Evolutionary conservation across 441 rosid species (phyloP).

Genomic region (Gossypium laxum): DNA sequence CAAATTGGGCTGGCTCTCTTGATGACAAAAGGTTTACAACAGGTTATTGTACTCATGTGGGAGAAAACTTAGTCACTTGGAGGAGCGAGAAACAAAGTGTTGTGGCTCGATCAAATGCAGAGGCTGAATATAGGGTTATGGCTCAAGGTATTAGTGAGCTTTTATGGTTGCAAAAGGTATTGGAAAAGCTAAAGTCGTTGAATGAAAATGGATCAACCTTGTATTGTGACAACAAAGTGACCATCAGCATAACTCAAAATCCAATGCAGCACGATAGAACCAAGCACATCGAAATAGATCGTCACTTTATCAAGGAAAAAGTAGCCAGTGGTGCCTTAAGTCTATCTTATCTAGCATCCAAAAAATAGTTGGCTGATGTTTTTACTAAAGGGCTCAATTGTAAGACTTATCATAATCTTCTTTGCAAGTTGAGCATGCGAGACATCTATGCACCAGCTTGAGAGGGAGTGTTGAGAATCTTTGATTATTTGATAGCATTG

Average conservation of each 20-base stretch:
- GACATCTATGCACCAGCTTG: not conserved
- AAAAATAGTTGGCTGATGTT: not conserved
- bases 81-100: not conserved
- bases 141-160: not conserved
- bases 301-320: not conserved
- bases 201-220: not conserved
- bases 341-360: not conserved
- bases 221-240: not conserved
- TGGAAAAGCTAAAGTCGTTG: not conserved
- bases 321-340: not conserved
- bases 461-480: not conserved
- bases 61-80: not conserved
- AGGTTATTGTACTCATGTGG: not conserved
- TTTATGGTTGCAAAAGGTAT: not conserved
- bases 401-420: not conserved
- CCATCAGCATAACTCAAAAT: not conserved
- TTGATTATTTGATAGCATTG: not conserved
- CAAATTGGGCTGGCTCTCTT: not conserved
- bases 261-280: not conserved
- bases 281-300: not conserved
- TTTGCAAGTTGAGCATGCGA: not conserved
- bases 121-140: not conserved
- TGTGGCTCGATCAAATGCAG: not conserved
- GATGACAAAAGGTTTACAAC: not conserved
- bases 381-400: not conserved